A percentile compares a stretch with the other conserved stretches of the same genome.
Evolutionary conservation across 1,284 basidiomycete genomes (phyloP).

Genomic region (Microbotryum violaceum): DNA sequence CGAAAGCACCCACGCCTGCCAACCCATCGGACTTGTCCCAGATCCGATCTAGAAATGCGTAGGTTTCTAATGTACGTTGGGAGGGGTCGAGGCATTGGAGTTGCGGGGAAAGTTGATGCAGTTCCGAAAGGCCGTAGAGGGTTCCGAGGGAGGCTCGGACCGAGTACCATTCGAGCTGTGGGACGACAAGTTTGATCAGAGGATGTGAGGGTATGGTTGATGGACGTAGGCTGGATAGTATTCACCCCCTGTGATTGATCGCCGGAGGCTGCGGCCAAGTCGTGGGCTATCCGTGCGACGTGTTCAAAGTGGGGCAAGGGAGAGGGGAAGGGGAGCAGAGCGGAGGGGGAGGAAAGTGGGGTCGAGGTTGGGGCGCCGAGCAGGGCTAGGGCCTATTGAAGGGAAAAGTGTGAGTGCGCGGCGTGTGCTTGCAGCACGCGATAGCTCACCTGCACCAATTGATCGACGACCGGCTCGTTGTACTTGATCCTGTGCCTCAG

Average conservation of each 20-base stretch:
- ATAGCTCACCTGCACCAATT: conserved; percentile 14
- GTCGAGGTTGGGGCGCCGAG: conserved; percentile 16
- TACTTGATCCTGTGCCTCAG: conserved; percentile 15
- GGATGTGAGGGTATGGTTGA: neutral
- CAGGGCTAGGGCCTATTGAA: conserved; percentile 21
- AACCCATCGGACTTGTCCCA: conserved; percentile 5
- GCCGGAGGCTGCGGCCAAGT: conserved; percentile 19
- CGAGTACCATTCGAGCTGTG: conserved; percentile 2
- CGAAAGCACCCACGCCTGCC: conserved; percentile 8
- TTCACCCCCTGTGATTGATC: conserved; percentile 24
- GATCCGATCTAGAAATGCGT: conserved; percentile 8
- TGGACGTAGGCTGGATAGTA: neutral
- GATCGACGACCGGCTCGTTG: conserved; percentile 15
- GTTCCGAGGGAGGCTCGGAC: neutral
- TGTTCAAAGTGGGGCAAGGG: conserved; percentile 13
- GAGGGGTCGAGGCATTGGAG: neutral
- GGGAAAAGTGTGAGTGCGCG: neutral
- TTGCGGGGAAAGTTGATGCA: conserved; percentile 18
- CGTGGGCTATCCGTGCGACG: conserved; percentile 23
- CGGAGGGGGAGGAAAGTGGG: conserved; percentile 11
- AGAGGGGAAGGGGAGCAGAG: conserved; percentile 14
- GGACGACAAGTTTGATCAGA: no score
- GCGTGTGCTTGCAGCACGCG: neutral
- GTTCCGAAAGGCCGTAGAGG: conserved; percentile 15
- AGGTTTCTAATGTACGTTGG: neutral